Evolutionary conservation across 2,329 filamentous ascomycete species (phyloP).

Genomic region (Clonostachys rhizophaga): DNA sequence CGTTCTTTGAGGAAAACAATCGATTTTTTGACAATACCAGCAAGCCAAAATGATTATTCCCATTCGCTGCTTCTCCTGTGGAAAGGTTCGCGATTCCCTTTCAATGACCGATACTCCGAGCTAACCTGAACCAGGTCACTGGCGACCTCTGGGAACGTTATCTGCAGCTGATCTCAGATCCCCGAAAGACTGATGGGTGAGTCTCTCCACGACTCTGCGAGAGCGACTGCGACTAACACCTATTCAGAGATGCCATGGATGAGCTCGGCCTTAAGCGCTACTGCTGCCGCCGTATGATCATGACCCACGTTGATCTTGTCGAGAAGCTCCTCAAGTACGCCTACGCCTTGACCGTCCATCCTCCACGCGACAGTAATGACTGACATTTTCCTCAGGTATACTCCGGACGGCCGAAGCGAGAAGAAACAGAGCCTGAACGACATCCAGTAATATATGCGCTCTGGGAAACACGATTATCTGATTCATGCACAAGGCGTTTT

Average conservation of each 20-base stretch:
- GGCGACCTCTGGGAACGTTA: conserved; percentile 98
- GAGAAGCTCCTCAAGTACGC: conserved; percentile 93
- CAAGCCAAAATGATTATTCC: conserved; percentile 86
- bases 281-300: conserved; percentile 98
- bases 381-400: conserved; percentile 38
- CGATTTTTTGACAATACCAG: not conserved
- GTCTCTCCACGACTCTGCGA: not conserved
- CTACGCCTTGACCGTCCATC: not conserved
- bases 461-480: not conserved
- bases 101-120: not conserved
- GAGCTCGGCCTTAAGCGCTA: conserved; percentile 90
- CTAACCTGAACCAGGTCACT: conserved; percentile 62
- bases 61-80: conserved; percentile 97
- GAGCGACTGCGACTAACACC: conserved; percentile 13
- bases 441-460: conserved; percentile 11
- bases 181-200: conserved; percentile 67
- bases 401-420: conserved; percentile 57
- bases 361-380: not conserved
- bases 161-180: conserved; percentile 77
- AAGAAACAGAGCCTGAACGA: conserved; percentile 46
- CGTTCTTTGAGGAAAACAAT: not conserved
- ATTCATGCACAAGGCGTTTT: too few species aligned
- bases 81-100: conserved; percentile 64
- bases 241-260: conserved; percentile 84
- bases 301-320: conserved; percentile 98